Base-by-base conservation (phyloP, 2,329 filamentous ascomycete genomes). In the Colletotrichum tamarilloi region DNA sequence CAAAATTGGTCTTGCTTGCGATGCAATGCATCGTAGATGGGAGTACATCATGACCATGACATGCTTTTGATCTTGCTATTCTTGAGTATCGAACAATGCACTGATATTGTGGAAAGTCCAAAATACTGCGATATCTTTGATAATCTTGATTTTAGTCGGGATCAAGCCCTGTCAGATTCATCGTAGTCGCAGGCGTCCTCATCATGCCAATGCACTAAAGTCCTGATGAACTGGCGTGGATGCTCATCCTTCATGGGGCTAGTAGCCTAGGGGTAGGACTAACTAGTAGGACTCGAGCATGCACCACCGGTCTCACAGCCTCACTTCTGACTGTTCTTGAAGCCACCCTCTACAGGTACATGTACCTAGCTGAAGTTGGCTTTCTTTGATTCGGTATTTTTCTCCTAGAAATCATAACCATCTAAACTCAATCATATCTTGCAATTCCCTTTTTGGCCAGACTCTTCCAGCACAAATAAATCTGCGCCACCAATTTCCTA, bases 1-100 rank as follows among this genome's bases (percentile, higher is more conserved):
- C 0, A 35, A 12, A 35, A 5, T 12, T 1, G 8, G 6, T 19
- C 42, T 22, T 22, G 6, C 14, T 46, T 19, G 19, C 42, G 42
- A 22, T 49, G 38, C 16, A 22, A 22, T n/a, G 19, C 42, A 49
- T 22, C 42, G 2, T 19, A 5, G 19, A 0, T 19, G 3, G 19
- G 16, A 9, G 6, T 7, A 49, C 19, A 9, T 22, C 8, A 5
- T 9, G 42, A 9, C 42, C 7, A 22, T 22, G 19, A 11, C 3
- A 19, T 49, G 19, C 42, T 16, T 16, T 42, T 19, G 38, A 42
- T 3, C 7, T n/a, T 49, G 19, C 16, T 49, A 22, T 1, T 49
- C 19, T n/a, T 49, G 0, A 19, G 0, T 19, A 19, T 49, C 6
- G 8, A 11, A 49, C 0, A 0, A 22, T 22, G 19, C 19, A 22